Percentiles rank a stretch among this genome's conserved stretches.
Evolutionary conservation across 2,329 filamentous ascomycete genomes (phyloP).

Genomic region (Cladosporium austrohemisphaericum): DNA sequence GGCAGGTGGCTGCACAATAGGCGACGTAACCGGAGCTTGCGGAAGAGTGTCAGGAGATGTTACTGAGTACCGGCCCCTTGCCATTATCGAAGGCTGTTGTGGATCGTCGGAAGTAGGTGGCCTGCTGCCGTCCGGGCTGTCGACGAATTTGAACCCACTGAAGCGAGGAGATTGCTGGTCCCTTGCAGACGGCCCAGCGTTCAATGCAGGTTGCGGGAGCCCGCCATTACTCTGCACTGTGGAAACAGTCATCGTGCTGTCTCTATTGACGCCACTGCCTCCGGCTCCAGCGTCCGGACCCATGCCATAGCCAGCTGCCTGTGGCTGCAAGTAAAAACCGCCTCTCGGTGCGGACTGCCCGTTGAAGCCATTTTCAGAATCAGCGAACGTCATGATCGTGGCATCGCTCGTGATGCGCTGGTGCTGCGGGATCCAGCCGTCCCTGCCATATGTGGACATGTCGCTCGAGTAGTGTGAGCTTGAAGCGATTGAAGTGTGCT

Average conservation of each 20-base stretch:
- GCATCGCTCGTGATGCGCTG: slow-evolving; percentile 11
- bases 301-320: slow-evolving; percentile 18
- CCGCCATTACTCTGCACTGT: slow-evolving; percentile 1
- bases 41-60: background rate
- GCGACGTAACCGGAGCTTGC: background rate
- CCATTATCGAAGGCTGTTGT: background rate
- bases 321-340: slow-evolving; percentile 23
- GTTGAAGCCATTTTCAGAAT: slow-evolving; percentile 10
- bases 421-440: slow-evolving; percentile 10
- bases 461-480: slow-evolving; percentile 9
- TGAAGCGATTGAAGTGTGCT: slow-evolving; percentile 10
- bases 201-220: background rate
- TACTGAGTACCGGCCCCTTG: background rate
- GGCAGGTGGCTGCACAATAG: background rate
- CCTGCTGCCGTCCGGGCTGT: slow-evolving; percentile 17
- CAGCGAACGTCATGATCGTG: slow-evolving; percentile 13
- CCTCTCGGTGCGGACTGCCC: slow-evolving; percentile 13
- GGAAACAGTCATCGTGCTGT: background rate
- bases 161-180: slow-evolving; percentile 15
- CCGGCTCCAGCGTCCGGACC: background rate
- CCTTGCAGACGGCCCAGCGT: background rate
- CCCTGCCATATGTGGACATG: background rate
- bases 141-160: slow-evolving; percentile 20
- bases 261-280: background rate
- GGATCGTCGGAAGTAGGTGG: slow-evolving; percentile 11